These are phyloP conservation scores for Ophiostoma tasmaniense DNA, from an alignment of 2,329 filamentous ascomycete species.

Conservation along the genomic window DNA sequence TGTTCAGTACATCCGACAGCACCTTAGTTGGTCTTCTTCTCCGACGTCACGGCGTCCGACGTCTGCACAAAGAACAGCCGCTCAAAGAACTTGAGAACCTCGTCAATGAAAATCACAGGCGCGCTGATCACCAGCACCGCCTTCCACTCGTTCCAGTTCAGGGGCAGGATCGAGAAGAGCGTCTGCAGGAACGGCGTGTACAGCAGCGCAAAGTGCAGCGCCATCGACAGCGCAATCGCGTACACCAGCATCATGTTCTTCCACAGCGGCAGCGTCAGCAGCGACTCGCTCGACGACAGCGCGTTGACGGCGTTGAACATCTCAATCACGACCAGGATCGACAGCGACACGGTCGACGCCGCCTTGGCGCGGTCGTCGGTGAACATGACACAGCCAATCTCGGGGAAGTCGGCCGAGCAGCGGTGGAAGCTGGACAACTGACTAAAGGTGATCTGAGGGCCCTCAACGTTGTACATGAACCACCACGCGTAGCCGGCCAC, in stretches of 20 bases:
- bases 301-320: conserved; percentile 99
- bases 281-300: conserved; percentile 86
- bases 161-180: conserved; percentile 82
- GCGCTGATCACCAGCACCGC: conserved; percentile 81
- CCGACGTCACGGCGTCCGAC: conserved; percentile 31
- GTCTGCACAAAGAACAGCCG: conserved; percentile 53
- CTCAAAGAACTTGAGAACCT: conserved; percentile 72
- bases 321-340: conserved; percentile 90
- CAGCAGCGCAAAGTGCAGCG: conserved; percentile 84
- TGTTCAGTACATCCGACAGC: not conserved
- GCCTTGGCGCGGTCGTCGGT: conserved; percentile 74
- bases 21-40: conserved; percentile 47
- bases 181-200: conserved; percentile 84
- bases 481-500: conserved; percentile 99
- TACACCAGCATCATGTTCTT: conserved; percentile 98
- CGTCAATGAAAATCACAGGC: conserved; percentile 83
- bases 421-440: conserved; percentile 90
- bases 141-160: conserved; percentile 83
- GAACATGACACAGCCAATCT: conserved; percentile 92
- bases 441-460: conserved; percentile 84
- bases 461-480: conserved; percentile 92
- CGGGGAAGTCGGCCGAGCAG: conserved; percentile 75
- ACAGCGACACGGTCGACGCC: conserved; percentile 87
- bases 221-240: conserved; percentile 87
- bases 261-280: conserved; percentile 92